A percentile compares a stretch with the other conserved stretches of the same genome.
These are phyloP conservation scores for Clarireedia monteithiana DNA, from an alignment of 2,329 filamentous ascomycete genomes.

Conservation along the genomic window DNA sequence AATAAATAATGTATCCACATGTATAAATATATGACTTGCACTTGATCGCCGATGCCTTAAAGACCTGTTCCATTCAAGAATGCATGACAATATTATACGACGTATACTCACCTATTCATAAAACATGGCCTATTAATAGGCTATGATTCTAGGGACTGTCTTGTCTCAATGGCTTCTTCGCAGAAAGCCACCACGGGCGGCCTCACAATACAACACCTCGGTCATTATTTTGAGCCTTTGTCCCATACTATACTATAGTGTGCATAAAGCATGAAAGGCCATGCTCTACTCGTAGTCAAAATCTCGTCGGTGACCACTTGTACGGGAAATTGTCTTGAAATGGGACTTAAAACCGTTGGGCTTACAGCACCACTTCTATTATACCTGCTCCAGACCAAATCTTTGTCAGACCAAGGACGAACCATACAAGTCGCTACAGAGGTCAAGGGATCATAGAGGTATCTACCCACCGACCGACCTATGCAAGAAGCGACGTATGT, in stretches of 20 bases:
- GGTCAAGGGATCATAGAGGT: no score
- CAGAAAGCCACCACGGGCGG: conserved; percentile 1
- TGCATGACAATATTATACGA: conserved; percentile 7
- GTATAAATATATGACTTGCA: background rate
- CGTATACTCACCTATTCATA: background rate
- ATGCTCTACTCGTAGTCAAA: conserved; percentile 6
- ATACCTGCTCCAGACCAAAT: background rate
- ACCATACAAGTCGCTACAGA: background rate
- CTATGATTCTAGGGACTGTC: background rate
- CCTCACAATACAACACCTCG: background rate
- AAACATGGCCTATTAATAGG: conserved; percentile 2
- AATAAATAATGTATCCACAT: no score
- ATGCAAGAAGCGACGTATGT: no score
- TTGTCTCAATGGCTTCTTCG: background rate
- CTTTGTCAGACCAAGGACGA: conserved; percentile 1
- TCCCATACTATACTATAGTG: conserved; percentile 2
- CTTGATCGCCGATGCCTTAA: conserved; percentile 6
- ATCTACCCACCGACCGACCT: no score
- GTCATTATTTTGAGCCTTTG: background rate
- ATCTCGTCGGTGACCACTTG: conserved; percentile 2
- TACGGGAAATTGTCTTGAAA: conserved; percentile 6
- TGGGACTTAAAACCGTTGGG: conserved; percentile 8
- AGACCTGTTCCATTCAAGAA: conserved; percentile 5
- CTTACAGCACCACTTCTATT: background rate
- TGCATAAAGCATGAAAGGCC: conserved; percentile 8